phyloP scores from a whole-genome alignment of 768 basidiomycete species.

The Fibroporia radiculosa region DNA sequence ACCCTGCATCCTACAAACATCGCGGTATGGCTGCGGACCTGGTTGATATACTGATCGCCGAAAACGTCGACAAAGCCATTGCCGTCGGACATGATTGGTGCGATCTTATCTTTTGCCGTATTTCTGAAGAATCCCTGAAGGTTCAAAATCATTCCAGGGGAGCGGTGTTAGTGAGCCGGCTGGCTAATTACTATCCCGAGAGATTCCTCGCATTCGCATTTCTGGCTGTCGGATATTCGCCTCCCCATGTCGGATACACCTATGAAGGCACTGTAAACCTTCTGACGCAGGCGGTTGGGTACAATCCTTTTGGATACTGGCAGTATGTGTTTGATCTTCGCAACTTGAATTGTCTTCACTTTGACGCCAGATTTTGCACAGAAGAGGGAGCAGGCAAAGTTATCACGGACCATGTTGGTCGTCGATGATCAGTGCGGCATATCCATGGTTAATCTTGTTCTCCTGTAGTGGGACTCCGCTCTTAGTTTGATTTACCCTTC shows the following conservation, averaged over 20 bases:
- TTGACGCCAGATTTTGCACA: slow-evolving; percentile 1
- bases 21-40: slow-evolving; percentile 24
- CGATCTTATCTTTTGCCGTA: too few species aligned
- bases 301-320: slow-evolving; percentile 38
- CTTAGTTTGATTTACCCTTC: slow-evolving; percentile 26
- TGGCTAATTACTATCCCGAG: slow-evolving; percentile 30
- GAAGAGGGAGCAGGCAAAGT: slow-evolving; percentile 3
- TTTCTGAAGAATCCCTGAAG: too few species aligned
- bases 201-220: slow-evolving; percentile 34
- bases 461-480: slow-evolving; percentile 31
- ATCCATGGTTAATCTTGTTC: too few species aligned
- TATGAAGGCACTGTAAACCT: slow-evolving; percentile 20
- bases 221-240: slow-evolving; percentile 27
- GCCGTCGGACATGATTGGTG: slow-evolving; percentile 30
- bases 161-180: slow-evolving; percentile 22
- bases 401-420: slow-evolving; percentile 1
- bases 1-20: slow-evolving; percentile 19
- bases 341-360: neutral
- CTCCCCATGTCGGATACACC: slow-evolving; percentile 21
- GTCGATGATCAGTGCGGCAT: too few species aligned
- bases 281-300: slow-evolving; percentile 23
- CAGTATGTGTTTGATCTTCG: slow-evolving; percentile 9
- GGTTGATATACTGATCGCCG: slow-evolving; percentile 26
- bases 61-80: slow-evolving; percentile 21
- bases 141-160: slow-evolving; percentile 31